Evolutionary conservation across 805 yeast species (phyloP).

Genomic region (Cyberlindnera saturnus): DNA sequence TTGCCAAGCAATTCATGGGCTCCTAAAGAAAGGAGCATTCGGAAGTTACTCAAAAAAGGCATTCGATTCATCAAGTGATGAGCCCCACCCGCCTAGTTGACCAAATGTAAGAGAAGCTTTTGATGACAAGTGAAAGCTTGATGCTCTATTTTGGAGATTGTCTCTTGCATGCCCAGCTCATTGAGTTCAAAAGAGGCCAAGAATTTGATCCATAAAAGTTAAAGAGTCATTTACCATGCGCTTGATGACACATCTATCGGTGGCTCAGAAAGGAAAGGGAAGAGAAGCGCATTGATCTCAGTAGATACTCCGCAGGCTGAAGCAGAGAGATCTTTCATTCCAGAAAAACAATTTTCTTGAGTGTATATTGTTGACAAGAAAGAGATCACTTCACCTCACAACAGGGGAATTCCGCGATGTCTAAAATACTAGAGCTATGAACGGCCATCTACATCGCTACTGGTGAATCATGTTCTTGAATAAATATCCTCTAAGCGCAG

Average conservation of each 20-base stretch:
- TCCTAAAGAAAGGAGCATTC: slow-evolving; percentile 78
- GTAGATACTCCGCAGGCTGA: no score
- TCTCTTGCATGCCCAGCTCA: slow-evolving; percentile 38
- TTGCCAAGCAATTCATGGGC: slow-evolving; percentile 74
- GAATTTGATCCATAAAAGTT: slow-evolving; percentile 59
- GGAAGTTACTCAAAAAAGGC: slow-evolving; percentile 48
- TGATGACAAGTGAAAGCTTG: slow-evolving; percentile 56
- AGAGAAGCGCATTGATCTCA: slow-evolving; percentile 26
- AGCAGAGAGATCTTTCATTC: no score
- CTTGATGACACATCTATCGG: slow-evolving; percentile 52
- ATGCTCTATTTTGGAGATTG: slow-evolving; percentile 59
- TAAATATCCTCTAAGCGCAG: no score
- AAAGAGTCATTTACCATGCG: slow-evolving; percentile 59
- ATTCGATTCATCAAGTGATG: slow-evolving; percentile 28
- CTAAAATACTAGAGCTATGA: no score
- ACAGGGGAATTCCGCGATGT: no score
- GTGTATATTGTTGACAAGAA: no score
- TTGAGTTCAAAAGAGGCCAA: slow-evolving; percentile 33
- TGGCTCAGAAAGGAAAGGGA: slow-evolving; percentile 60
- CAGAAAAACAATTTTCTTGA: no score
- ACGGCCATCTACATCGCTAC: no score
- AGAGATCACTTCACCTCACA: no score
- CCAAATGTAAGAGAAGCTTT: slow-evolving; percentile 77
- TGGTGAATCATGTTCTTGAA: no score
- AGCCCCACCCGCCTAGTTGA: slow-evolving; percentile 44